phyloP scores from a whole-genome alignment of 805 yeast genomes.

The baker's yeast (Saccharomyces cerevisiae) region DNA sequence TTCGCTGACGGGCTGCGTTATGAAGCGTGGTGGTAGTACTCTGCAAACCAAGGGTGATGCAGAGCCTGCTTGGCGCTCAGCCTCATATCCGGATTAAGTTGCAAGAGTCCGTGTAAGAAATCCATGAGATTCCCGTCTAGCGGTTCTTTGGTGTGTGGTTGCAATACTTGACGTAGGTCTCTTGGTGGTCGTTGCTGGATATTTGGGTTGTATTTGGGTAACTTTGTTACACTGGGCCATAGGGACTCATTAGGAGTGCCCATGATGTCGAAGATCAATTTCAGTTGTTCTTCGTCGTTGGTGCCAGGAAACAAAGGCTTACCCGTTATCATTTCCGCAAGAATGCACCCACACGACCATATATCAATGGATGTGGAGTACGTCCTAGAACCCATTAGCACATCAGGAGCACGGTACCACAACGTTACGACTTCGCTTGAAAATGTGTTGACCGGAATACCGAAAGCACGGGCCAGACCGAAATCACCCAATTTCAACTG shows the following conservation, averaged over 20 bases:
- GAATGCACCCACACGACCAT: slow-evolving; percentile 97
- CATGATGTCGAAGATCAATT: slow-evolving; percentile 80
- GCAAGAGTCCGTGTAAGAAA: slow-evolving; percentile 34
- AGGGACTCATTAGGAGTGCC: slow-evolving; percentile 90
- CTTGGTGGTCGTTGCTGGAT: slow-evolving; percentile 86
- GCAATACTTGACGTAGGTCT: slow-evolving; percentile 39
- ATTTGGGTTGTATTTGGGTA: slow-evolving; percentile 89
- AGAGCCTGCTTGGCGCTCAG: slow-evolving; percentile 46
- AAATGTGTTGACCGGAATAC: slow-evolving; percentile 92
- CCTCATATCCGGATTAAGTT: slow-evolving; percentile 45
- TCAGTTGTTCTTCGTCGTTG: slow-evolving; percentile 94
- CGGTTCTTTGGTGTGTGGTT: slow-evolving; percentile 20
- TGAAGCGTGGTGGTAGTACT: slow-evolving; percentile 21
- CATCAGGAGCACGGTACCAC: slow-evolving; percentile 97
- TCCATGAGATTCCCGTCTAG: slow-evolving; percentile 27
- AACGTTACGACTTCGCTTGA: slow-evolving; percentile 97
- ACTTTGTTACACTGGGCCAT: slow-evolving; percentile 89
- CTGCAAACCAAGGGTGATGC: slow-evolving; percentile 36
- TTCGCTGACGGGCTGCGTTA: not conserved
- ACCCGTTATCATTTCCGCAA: slow-evolving; percentile 95
- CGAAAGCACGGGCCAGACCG: slow-evolving; percentile 94
- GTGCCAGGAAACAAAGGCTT: slow-evolving; percentile 96
- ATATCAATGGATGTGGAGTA: slow-evolving; percentile 97
- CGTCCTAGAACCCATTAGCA: slow-evolving; percentile 89
- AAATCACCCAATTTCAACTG: slow-evolving; percentile 86